Evolutionary conservation across 177 flowering plant genomes (phyloP), one percentile per base, ranked within the genome.

Genomic region (Vitis hybrid): DNA sequence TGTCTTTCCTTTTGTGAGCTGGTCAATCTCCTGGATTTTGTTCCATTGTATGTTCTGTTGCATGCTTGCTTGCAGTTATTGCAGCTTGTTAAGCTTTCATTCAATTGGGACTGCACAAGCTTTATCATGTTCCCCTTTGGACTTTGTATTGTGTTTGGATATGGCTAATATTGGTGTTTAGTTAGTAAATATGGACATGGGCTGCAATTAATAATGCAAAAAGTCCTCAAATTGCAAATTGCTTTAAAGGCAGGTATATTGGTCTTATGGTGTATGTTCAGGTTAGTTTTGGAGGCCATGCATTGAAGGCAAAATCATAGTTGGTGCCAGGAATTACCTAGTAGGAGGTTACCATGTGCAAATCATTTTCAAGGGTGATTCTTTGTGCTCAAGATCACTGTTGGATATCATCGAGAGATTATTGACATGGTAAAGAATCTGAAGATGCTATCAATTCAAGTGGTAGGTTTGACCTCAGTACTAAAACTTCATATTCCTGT

Each of bases 261-360:
- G 61, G 61, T 56, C 58, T 55, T 48, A 54, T 48, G 49, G 49
- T 67, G 9, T 67, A 2, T 67, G 52, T 57, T 67, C 70, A 67
- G 70, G 62, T 67, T 67, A 9, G 50, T 67, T 57, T 55, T 57
- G 53, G 46, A 35, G 20, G 61, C 70, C 15, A 32, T 57, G 49
- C 9, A 41, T 55, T 55, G 15, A 17, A 55, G 17, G 60, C 32
- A 10, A 57, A 67, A 56, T 30, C 48, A 56, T 53, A 41, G 9
- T 53, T 3, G 12, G 52, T 9, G 41, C n/a, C 5, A 27, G 11
- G 46, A 52, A 21, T 20, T 48, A 12, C 49, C 11, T 56, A 21
- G 61, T 20, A 54, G 69, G 61, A 32, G 56, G 50, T 54, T 54
- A 14, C 56, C 58, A 41, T 41, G 48, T 41, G 48, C 48, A 41